A percentile compares a stretch with the other conserved stretches of the same genome.
phyloP scores from a whole-genome alignment of 495 filamentous ascomycete species.

The Xeromyces bisporus region DNA sequence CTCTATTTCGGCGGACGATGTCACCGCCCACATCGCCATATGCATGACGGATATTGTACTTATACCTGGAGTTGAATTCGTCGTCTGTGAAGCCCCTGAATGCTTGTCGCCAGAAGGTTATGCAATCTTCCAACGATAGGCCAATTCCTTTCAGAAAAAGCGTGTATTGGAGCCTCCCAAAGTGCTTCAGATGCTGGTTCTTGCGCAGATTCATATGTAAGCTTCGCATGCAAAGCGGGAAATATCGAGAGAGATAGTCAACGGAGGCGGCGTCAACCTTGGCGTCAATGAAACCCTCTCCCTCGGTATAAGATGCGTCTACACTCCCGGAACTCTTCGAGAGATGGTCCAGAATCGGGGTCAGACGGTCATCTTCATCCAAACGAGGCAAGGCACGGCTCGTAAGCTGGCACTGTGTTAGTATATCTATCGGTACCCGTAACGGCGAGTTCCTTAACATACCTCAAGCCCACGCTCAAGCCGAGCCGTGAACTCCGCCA shows the following conservation, averaged over 20 bases:
- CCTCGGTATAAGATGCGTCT: slow-evolving; percentile 55
- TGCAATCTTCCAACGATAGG: slow-evolving; percentile 72
- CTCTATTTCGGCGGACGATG: slow-evolving; percentile 61
- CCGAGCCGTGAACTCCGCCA: slow-evolving; percentile 63
- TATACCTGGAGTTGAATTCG: slow-evolving; percentile 85
- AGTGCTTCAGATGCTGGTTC: slow-evolving; percentile 83
- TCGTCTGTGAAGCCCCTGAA: slow-evolving; percentile 83
- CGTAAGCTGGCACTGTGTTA: slow-evolving; percentile 43
- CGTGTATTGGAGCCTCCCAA: slow-evolving; percentile 83
- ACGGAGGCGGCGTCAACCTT: slow-evolving; percentile 63
- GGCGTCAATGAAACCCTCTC: slow-evolving; percentile 38
- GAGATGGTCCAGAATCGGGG: slow-evolving; percentile 83
- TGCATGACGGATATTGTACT: slow-evolving; percentile 84
- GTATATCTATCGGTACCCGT: too few relatives aligned
- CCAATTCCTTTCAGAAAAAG: slow-evolving; percentile 97
- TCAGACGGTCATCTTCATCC: slow-evolving; percentile 91
- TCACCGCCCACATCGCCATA: slow-evolving; percentile 96
- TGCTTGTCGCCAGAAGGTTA: slow-evolving; percentile 80
- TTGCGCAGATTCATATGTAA: slow-evolving; percentile 69
- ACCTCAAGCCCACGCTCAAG: slow-evolving; percentile 74
- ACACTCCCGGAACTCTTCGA: slow-evolving; percentile 85
- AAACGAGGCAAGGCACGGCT: slow-evolving; percentile 77
- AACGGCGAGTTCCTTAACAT: slow-evolving; percentile 11
- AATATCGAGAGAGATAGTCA: slow-evolving; percentile 67
- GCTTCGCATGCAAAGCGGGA: slow-evolving; percentile 88